Percentiles rank a stretch among this genome's conserved stretches.
phyloP scores from a whole-genome alignment of 202 grass and related monocot species.

The Bolboschoenoplectus hybrid region DNA sequence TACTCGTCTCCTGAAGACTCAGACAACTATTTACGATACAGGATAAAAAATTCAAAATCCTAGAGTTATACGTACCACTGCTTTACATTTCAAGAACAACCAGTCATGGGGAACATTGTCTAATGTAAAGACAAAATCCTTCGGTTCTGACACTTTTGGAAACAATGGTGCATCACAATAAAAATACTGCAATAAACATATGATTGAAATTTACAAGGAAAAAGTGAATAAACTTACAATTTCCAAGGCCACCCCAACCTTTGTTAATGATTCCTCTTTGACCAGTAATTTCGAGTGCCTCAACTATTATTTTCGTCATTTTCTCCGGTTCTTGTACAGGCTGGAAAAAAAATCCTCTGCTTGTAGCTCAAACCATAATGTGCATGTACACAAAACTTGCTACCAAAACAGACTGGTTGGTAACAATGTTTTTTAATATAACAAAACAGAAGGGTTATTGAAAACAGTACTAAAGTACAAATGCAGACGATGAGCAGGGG shows the following conservation, averaged over 20 bases:
- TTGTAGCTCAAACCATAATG: conserved; percentile 8
- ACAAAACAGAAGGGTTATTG: not conserved
- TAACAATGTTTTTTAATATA: not conserved
- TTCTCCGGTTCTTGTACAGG: conserved; percentile 95
- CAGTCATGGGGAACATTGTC: conserved; percentile 97
- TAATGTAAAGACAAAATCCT: conserved; percentile 79
- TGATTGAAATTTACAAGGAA: not conserved
- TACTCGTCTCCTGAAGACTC: not conserved
- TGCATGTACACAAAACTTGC: not conserved
- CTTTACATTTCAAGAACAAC: conserved; percentile 95
- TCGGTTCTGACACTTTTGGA: conserved; percentile 69
- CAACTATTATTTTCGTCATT: conserved; percentile 85
- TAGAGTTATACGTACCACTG: conserved; percentile 60
- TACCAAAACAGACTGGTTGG: not conserved
- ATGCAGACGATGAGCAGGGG: not conserved
- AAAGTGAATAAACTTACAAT: conserved; percentile 58
- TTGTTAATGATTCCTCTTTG: conserved; percentile 99
- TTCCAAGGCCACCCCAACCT: conserved; percentile 94
- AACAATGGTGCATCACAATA: conserved; percentile 39
- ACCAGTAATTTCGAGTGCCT: conserved; percentile 72
- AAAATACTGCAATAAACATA: conserved; percentile 35
- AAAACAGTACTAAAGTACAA: not conserved
- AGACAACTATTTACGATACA: conserved; percentile 2
- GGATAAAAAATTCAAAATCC: not conserved
- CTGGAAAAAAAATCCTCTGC: conserved; percentile 41